Evolutionary conservation across 352 stramenopile genomes (phyloP), one percentile per base, ranked within the genome.

Genomic region (Aphanomyces euteiches): DNA sequence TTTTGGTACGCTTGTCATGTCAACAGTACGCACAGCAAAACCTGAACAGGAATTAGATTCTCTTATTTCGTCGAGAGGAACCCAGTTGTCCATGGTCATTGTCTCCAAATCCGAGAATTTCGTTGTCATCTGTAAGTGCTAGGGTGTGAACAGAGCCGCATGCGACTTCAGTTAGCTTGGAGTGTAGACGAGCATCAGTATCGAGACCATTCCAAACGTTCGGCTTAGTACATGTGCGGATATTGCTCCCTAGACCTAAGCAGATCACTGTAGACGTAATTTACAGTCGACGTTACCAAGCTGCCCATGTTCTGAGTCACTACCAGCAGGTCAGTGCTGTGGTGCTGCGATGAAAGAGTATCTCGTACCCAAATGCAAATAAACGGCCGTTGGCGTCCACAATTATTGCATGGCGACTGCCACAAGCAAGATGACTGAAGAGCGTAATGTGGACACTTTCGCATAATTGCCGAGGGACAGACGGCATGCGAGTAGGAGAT

Each of bases 71-170:
- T 2, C 43, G 43, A 50, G 43, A 50, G 43, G 1, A n/a, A 50
- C 10, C 78, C 7, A 80, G 70, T 7, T 82, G 79, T 7, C 76
- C 74, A 8, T 81, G 73, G 3, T 70, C 65, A 7, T 76, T 77
- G n/a, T 85, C 75, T n/a, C 87, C 87, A 83, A 82, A 95, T n/a
- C 80, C 81, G 40, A 92, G 72, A 40, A 91, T 41, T 72, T 90
- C 89, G 17, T 84, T 85, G 43, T 90, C 83, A 70, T 95, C 85
- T 2, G 82, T 91, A 50, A 85, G 72, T 36, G 80, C 87, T 5
- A 84, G 77, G 3, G 84, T 67, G 64, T 92, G 85, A 19, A 77
- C 72, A 58, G 84, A 78, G 0, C 87, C 85, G 36, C 82, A 85
- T n/a, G 77, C 79, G 2, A 91, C 69, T 50, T 89, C 78, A 2